phyloP scores from a whole-genome alignment of 148 eudicot species.

The Euryodendron excelsum region DNA sequence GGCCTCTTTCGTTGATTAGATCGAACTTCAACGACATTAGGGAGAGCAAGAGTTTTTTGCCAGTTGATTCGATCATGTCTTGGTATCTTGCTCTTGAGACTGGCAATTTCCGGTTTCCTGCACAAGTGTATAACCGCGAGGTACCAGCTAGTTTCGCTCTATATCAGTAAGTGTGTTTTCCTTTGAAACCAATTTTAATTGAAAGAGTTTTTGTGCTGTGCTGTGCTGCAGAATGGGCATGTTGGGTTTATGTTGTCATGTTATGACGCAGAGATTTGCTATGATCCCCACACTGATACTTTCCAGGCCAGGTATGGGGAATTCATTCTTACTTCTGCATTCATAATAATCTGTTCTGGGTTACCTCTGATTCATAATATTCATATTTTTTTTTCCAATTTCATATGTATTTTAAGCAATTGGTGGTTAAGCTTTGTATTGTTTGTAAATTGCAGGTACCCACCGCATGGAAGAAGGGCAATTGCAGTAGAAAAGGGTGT shows the following conservation, averaged over 20 bases:
- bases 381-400: no score
- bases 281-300: constrained; percentile 67
- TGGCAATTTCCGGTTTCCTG: constrained; percentile 93
- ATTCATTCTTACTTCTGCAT: not conserved
- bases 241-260: constrained; percentile 95
- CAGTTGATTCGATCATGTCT: constrained; percentile 69
- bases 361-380: not conserved
- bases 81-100: constrained; percentile 79
- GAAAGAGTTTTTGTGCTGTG: constrained; percentile 2
- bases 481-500: constrained; percentile 63
- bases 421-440: constrained; percentile 8
- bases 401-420: not conserved
- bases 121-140: constrained; percentile 96
- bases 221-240: constrained; percentile 75
- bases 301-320: constrained; percentile 71
- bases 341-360: not conserved
- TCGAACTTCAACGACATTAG: constrained; percentile 26
- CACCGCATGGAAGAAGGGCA: constrained; percentile 88
- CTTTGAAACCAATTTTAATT: not conserved
- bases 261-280: constrained; percentile 91
- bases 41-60: constrained; percentile 29
- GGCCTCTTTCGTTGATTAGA: constrained; percentile 52
- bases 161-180: not conserved
- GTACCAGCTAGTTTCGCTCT: constrained; percentile 40
- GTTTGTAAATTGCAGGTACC: constrained; percentile 53